Conservation (phyloP, 441 rosid species). For the Pelargonium citronellum region DNA sequence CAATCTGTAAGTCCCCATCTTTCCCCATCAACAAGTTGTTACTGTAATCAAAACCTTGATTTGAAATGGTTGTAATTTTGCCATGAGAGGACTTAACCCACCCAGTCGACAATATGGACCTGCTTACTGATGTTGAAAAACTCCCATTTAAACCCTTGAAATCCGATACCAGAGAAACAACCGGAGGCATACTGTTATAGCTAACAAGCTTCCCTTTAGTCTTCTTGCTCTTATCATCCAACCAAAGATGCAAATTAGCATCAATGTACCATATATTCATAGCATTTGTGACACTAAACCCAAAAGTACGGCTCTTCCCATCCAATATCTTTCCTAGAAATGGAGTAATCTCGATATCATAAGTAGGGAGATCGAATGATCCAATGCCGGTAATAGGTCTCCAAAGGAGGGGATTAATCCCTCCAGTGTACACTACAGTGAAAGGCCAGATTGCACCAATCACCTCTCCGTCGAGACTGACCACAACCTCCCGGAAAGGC, state of each 20-base stretch:
- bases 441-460: conserved; percentile 88
- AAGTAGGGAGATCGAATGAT: conserved; percentile 76
- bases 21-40: conserved; percentile 54
- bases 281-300: conserved; percentile 64
- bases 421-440: conserved; percentile 84
- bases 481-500: conserved; percentile 80
- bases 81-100: conserved; percentile 67
- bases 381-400: conserved; percentile 76
- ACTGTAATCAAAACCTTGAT: conserved; percentile 46
- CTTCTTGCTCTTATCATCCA: conserved; percentile 43
- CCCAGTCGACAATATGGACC: conserved; percentile 51
- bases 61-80: conserved; percentile 35
- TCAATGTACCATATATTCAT: conserved; percentile 71
- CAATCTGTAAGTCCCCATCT: conserved; percentile 49
- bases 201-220: conserved; percentile 52
- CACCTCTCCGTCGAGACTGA: conserved; percentile 50
- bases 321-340: conserved; percentile 62
- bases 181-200: conserved; percentile 25
- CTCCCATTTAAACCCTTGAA: conserved; percentile 55
- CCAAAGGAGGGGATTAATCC: conserved; percentile 74
- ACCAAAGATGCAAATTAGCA: conserved; percentile 92
- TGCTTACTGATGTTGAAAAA: conserved; percentile 41
- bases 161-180: conserved; percentile 30
- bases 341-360: conserved; percentile 75
- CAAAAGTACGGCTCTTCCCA: conserved; percentile 48